A percentile compares a stretch with the other conserved stretches of the same genome.
Evolutionary conservation across 2,329 filamentous ascomycete genomes (phyloP).

Genomic region (Elsinoe necatrix): DNA sequence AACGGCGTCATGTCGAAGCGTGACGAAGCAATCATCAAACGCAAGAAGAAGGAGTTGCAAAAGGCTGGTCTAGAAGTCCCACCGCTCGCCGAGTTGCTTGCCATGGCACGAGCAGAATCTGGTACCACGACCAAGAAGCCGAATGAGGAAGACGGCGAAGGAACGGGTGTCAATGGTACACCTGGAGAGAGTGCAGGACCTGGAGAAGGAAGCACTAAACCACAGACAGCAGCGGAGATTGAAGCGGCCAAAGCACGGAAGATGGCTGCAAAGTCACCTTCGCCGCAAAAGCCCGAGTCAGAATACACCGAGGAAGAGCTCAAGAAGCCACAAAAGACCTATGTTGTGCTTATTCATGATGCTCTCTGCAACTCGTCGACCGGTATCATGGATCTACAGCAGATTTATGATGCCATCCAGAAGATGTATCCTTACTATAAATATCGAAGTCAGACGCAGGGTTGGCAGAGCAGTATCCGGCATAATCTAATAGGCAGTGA

Average conservation of each 20-base stretch:
- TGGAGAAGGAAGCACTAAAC: neutral
- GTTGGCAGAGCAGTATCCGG: slow-evolving; percentile 59
- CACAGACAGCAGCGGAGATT: slow-evolving; percentile 17
- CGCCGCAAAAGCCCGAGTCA: slow-evolving; percentile 53
- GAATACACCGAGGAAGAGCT: slow-evolving; percentile 67
- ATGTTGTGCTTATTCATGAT: slow-evolving; percentile 56
- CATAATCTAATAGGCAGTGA: slow-evolving; percentile 54
- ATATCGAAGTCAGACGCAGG: slow-evolving; percentile 50
- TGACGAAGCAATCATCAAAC: slow-evolving; percentile 38
- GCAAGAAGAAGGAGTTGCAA: slow-evolving; percentile 31
- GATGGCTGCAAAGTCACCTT: slow-evolving; percentile 46
- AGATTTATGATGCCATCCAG: slow-evolving; percentile 57
- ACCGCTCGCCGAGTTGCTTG: slow-evolving; percentile 25
- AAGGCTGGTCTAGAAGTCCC: slow-evolving; percentile 26
- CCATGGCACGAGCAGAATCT: slow-evolving; percentile 27
- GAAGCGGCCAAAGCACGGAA: slow-evolving; percentile 39
- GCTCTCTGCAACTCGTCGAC: slow-evolving; percentile 49
- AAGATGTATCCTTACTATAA: slow-evolving; percentile 57
- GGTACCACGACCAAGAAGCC: slow-evolving; percentile 18
- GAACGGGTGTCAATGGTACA: neutral
- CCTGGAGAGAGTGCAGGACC: neutral
- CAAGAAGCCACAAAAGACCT: slow-evolving; percentile 57
- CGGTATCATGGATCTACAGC: slow-evolving; percentile 53
- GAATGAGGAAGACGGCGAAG: slow-evolving; percentile 21
- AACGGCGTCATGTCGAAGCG: slow-evolving; percentile 77